Percentiles rank a stretch among this genome's conserved stretches.
These are phyloP conservation scores for Aspergillus ibericus DNA, from an alignment of 2,329 filamentous ascomycete species.

Conservation along the genomic window DNA sequence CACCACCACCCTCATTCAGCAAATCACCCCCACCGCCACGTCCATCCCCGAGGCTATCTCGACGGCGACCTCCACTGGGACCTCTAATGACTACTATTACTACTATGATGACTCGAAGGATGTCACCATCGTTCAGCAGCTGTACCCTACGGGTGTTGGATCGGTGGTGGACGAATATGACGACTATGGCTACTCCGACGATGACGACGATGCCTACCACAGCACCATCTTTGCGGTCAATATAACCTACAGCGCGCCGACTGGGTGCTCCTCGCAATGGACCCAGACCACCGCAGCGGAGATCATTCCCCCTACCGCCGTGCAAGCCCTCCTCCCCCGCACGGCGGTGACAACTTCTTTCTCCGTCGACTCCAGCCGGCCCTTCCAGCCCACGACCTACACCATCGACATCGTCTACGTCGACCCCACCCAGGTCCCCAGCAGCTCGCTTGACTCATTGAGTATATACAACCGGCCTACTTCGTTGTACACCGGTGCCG, in stretches of 20 bases:
- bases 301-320: conserved; percentile 18
- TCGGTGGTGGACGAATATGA: conserved; percentile 1
- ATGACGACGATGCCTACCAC: conserved; percentile 6
- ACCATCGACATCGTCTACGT: conserved; percentile 28
- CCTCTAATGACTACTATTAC: background rate
- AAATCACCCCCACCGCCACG: conserved; percentile 25
- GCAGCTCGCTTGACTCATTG: conserved; percentile 18
- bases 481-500: conserved; percentile 13
- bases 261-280: conserved; percentile 30
- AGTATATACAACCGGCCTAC: conserved; percentile 21
- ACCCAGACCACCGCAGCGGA: conserved; percentile 24
- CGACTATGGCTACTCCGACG: background rate
- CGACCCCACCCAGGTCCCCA: conserved; percentile 31
- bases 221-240: conserved; percentile 28
- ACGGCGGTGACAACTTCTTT: conserved; percentile 24
- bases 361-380: conserved; percentile 20
- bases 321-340: conserved; percentile 21
- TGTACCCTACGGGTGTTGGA: conserved; percentile 30
- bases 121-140: conserved; percentile 27
- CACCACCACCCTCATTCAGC: conserved; percentile 17
- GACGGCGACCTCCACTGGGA: conserved; percentile 23
- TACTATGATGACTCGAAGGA: conserved; percentile 9
- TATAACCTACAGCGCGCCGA: conserved; percentile 29
- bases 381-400: conserved; percentile 29
- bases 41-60: conserved; percentile 26